Evolutionary conservation across 352 stramenopile species (phyloP).

Genomic region (Phytophthora pseudosyringae): DNA sequence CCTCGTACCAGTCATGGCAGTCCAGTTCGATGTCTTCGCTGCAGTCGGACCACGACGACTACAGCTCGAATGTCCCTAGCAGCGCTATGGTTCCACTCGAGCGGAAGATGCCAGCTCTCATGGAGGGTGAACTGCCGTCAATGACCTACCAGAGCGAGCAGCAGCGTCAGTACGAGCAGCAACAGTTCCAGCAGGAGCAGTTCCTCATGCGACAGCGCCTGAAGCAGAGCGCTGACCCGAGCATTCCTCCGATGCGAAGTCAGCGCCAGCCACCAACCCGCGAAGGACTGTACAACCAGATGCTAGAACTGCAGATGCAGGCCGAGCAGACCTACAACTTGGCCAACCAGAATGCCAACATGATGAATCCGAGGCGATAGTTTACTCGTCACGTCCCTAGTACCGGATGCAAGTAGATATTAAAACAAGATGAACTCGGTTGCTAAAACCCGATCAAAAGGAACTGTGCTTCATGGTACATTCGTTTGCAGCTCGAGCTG

Average conservation of each 20-base stretch:
- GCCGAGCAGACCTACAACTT: conserved; percentile 73
- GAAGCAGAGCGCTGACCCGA: conserved; percentile 30
- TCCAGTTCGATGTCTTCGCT: conserved; percentile 61
- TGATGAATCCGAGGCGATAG: conserved; percentile 49
- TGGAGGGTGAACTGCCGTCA: conserved; percentile 32
- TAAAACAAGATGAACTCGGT: conserved; percentile 23
- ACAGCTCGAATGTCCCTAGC: conserved; percentile 26
- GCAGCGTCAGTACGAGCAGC: conserved; percentile 44
- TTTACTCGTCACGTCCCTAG: neutral
- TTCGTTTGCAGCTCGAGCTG: too few relatives aligned
- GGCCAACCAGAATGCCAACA: conserved; percentile 73
- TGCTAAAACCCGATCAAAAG: neutral
- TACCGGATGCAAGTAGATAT: conserved; percentile 20
- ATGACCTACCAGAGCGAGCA: conserved; percentile 41
- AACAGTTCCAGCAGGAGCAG: conserved; percentile 42
- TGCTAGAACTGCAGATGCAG: conserved; percentile 76
- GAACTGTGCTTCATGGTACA: too few relatives aligned
- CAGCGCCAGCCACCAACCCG: conserved; percentile 35
- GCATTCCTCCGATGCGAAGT: conserved; percentile 9
- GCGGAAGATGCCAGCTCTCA: conserved; percentile 55
- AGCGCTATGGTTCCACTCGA: conserved; percentile 32
- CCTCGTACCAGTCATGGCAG: conserved; percentile 61
- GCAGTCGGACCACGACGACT: conserved; percentile 62
- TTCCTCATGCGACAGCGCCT: conserved; percentile 38
- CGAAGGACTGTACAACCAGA: conserved; percentile 77